Evolutionary conservation across 1,284 basidiomycete species (phyloP).

Genomic region (Cystobasidiaceae sp.): DNA sequence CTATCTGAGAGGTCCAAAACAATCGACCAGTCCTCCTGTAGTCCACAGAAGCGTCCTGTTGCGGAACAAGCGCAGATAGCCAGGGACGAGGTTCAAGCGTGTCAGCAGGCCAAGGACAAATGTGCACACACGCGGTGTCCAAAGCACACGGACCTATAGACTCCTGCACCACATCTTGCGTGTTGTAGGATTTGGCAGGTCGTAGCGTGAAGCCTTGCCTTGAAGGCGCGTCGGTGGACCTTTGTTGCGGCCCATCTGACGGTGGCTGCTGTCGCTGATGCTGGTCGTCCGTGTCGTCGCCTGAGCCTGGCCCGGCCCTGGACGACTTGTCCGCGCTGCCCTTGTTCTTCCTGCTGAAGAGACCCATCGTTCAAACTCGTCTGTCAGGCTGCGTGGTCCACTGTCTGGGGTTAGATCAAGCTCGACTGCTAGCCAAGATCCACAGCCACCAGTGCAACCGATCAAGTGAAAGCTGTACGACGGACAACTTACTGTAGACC

Average conservation of each 20-base stretch:
- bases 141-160: conserved; percentile 1
- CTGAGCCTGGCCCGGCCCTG: not conserved
- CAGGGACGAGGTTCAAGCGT: too few relatives aligned
- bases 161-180: not conserved
- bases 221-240: not conserved
- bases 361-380: not conserved
- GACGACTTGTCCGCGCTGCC: too few relatives aligned
- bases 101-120: not conserved
- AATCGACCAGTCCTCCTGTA: conserved; percentile 22
- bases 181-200: not conserved
- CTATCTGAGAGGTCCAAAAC: conserved; percentile 19
- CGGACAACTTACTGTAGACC: too few relatives aligned
- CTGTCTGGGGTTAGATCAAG: too few relatives aligned
- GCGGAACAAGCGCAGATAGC: not conserved
- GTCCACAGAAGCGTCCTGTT: conserved; percentile 27
- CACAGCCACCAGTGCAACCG: too few relatives aligned
- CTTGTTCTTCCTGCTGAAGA: not conserved
- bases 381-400: too few relatives aligned
- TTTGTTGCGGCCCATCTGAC: not conserved
- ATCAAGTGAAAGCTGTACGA: too few relatives aligned
- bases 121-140: not conserved
- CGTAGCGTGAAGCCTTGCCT: not conserved
- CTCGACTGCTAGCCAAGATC: too few relatives aligned
- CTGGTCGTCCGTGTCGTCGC: not conserved
- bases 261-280: not conserved